phyloP scores from a whole-genome alignment of 148 eudicot genomes.

The Polygonum maritimum region DNA sequence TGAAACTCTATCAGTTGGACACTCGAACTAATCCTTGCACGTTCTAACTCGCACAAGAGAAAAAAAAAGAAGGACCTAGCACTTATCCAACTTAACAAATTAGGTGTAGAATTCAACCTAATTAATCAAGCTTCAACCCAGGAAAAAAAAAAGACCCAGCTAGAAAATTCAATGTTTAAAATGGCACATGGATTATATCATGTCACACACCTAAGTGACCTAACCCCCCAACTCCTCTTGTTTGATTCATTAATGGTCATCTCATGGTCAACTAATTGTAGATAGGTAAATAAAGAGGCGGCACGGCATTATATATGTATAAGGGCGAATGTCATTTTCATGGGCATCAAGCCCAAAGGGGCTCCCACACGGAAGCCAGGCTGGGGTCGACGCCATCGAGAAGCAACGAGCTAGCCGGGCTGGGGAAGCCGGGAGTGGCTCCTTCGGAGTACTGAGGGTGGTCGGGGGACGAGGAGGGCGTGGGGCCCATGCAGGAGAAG shows the following conservation, averaged over 20 bases:
- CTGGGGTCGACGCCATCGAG: neutral
- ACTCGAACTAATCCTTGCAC: neutral
- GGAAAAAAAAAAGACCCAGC: neutral
- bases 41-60: neutral
- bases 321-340: neutral
- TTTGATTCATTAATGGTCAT: neutral
- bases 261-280: neutral
- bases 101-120: neutral
- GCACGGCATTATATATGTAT: neutral
- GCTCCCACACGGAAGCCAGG: constrained; percentile 2
- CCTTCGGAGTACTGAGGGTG: no score
- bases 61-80: neutral
- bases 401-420: no score
- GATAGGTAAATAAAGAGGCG: neutral
- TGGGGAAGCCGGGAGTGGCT: no score
- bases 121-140: neutral
- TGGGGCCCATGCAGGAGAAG: constrained; percentile 15
- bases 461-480: neutral
- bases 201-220: neutral
- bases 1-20: neutral
- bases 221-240: neutral
- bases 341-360: neutral
- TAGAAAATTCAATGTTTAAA: neutral
- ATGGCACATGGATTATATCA: neutral
- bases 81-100: neutral